Base-by-base conservation (phyloP, 2,329 filamentous ascomycete species). In the Penicillium sp. region DNA sequence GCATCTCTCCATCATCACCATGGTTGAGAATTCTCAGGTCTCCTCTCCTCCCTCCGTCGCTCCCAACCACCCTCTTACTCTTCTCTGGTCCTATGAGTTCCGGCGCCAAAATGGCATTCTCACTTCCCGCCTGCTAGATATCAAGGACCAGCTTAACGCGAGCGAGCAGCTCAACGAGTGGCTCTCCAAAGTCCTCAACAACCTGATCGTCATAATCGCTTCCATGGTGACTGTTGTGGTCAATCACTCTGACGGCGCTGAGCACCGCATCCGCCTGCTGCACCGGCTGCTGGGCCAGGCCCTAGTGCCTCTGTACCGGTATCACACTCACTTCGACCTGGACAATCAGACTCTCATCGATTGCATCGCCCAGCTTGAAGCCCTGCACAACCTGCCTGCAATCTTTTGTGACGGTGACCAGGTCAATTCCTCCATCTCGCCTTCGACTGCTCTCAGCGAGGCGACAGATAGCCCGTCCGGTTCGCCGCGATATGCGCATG, bases 1-100 rank as follows among this genome's bases (percentile, higher is more conserved):
- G 16, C 16, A 52, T 16, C 37, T 16, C 37, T 41, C 7, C 22
- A 33, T 6, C 36, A 31, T 35, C 39, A 24, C 6, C 39, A 54
- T 54, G 51, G 33, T 40, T 37, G 39, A 35, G 37, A 24, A n/a
- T 14, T 19, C 41, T 24, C 39, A 44, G 39, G n/a, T 18, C 24
- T 6, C 19, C 6, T 1, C 24, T 44, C 5, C 13, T 9, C 18
- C 31, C 24, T 46, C 40, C 5, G n/a, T 19, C 6, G n/a, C 9
- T 41, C 18, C 13, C 6, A 16, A 16, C 18, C n/a, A 27, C 14
- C 40, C 51, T 35, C 27, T 54, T 27, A 65, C 71, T 7, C 66
- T 77, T 22, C 73, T 78, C 52, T 77, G 75, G 75, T 73, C 72
- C 6, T 70, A 76, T 60, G 69, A 77, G 54, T 66, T 77, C n/a